These are phyloP conservation scores for Amanita pseudoporphyria DNA, from an alignment of 768 basidiomycete species.

Conservation along the genomic window DNA sequence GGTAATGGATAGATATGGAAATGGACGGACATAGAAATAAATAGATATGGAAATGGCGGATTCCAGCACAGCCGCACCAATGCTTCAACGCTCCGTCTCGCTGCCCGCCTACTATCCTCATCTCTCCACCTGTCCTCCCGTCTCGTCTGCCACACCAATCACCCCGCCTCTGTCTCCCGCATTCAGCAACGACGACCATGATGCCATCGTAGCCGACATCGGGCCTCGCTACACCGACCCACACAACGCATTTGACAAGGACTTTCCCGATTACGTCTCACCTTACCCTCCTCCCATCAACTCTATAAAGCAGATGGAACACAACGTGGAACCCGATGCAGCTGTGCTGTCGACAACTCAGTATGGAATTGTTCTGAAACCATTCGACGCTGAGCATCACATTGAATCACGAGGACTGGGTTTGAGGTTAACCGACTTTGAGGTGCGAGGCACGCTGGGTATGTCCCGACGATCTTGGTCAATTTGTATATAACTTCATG, in stretches of 20 bases:
- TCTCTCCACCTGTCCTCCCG: slow-evolving; percentile 10
- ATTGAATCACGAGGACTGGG: slow-evolving; percentile 42
- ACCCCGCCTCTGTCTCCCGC: slow-evolving; percentile 63
- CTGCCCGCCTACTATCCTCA: slow-evolving; percentile 19
- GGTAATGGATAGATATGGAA: no score
- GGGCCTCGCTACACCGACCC: slow-evolving; percentile 27
- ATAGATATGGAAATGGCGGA: no score
- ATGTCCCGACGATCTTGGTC: slow-evolving; percentile 12
- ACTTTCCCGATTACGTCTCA: not conserved
- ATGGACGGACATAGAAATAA: no score
- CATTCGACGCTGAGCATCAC: not conserved
- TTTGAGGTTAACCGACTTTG: slow-evolving; percentile 67
- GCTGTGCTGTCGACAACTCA: not conserved
- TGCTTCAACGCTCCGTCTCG: slow-evolving; percentile 24
- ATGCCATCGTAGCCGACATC: slow-evolving; percentile 28
- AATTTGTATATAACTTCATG: not conserved
- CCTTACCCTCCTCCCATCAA: slow-evolving; percentile 9
- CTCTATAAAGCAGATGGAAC: not conserved
- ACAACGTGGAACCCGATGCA: not conserved
- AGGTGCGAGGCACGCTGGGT: slow-evolving; percentile 75
- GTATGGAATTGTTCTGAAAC: slow-evolving; percentile 1
- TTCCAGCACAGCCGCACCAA: slow-evolving; percentile 8
- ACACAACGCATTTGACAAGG: not conserved
- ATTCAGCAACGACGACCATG: slow-evolving; percentile 22
- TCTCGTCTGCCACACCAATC: slow-evolving; percentile 42